A percentile compares a stretch with the other conserved stretches of the same genome.
These are phyloP conservation scores for Pholiota molesta DNA, from an alignment of 768 basidiomycete species.

Conservation along the genomic window DNA sequence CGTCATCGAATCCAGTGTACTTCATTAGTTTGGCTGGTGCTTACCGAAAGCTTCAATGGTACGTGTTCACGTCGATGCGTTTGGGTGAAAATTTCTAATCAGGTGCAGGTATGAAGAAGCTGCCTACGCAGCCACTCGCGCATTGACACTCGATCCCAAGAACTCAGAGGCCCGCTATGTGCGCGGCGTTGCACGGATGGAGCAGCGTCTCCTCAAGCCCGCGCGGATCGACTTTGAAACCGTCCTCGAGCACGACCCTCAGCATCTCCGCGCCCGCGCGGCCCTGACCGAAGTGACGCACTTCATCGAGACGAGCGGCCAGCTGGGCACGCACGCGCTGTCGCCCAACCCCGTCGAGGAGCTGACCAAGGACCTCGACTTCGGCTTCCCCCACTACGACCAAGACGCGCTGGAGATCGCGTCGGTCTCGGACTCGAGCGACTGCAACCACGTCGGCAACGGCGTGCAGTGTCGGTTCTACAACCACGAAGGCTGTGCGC, in stretches of 20 bases:
- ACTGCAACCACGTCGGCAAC: slow-evolving; percentile 54
- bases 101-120: slow-evolving; percentile 38
- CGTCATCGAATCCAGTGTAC: slow-evolving; percentile 36
- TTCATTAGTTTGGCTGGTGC: slow-evolving; percentile 38
- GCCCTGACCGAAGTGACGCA: slow-evolving; percentile 29
- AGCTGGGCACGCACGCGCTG: slow-evolving; percentile 19
- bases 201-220: slow-evolving; percentile 31
- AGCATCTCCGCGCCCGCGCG: slow-evolving; percentile 28
- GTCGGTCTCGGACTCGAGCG: slow-evolving; percentile 55
- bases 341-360: slow-evolving; percentile 20
- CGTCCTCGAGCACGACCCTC: slow-evolving; percentile 34
- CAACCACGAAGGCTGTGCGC: slow-evolving; percentile 53
- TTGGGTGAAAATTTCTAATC: slow-evolving; percentile 7
- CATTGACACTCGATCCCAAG: slow-evolving; percentile 39
- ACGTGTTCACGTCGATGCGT: slow-evolving; percentile 17
- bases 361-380: slow-evolving; percentile 29
- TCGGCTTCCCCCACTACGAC: slow-evolving; percentile 35
- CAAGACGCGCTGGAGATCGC: slow-evolving; percentile 40
- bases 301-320: slow-evolving; percentile 22
- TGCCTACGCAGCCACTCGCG: slow-evolving; percentile 38
- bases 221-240: slow-evolving; percentile 39
- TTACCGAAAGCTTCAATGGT: slow-evolving; percentile 39
- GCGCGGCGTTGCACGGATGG: slow-evolving; percentile 43
- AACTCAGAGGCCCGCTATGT: slow-evolving; percentile 43
- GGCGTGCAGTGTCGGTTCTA: slow-evolving; percentile 58